Evolutionary conservation across 495 filamentous ascomycete genomes (phyloP).

Genomic region (Aspergillus bridgeri): DNA sequence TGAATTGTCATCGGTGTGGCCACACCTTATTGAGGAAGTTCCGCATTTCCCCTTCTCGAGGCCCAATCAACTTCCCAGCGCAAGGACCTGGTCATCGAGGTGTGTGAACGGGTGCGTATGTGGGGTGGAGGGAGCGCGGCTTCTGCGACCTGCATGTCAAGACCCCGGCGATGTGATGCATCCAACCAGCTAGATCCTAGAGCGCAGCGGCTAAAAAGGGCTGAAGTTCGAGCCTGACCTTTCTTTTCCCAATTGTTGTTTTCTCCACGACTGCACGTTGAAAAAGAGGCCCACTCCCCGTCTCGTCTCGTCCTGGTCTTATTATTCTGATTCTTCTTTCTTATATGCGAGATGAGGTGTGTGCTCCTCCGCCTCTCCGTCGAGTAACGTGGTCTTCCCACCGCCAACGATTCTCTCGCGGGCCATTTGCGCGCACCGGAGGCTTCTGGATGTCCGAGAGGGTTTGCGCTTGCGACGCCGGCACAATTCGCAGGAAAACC

Average conservation of each 20-base stretch:
- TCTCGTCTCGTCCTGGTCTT: not conserved
- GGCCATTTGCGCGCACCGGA: not conserved
- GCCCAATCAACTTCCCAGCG: constrained; percentile 11
- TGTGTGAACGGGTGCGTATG: not conserved
- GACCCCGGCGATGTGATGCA: constrained; percentile 29
- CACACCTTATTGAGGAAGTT: constrained; percentile 5
- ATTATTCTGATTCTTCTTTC: not conserved
- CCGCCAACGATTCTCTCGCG: not conserved
- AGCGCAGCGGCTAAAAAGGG: constrained; percentile 17
- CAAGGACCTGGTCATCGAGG: constrained; percentile 10
- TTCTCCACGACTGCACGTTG: constrained; percentile 22
- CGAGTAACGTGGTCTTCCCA: not conserved
- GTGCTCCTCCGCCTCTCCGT: not conserved
- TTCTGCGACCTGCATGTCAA: constrained; percentile 26
- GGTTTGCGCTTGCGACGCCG: not conserved
- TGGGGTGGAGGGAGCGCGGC: constrained; percentile 11
- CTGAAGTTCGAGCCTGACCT: constrained; percentile 12
- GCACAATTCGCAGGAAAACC: not conserved
- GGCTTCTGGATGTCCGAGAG: not conserved
- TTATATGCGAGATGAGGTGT: not conserved
- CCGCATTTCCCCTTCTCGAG: not conserved
- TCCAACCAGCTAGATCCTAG: constrained; percentile 22
- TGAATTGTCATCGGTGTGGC: constrained; percentile 16
- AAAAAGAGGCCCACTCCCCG: constrained; percentile 23
- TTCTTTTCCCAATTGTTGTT: not conserved